Evolutionary conservation across 108 stramenopile genomes (phyloP).

Genomic region (Nitzschia sp.): DNA sequence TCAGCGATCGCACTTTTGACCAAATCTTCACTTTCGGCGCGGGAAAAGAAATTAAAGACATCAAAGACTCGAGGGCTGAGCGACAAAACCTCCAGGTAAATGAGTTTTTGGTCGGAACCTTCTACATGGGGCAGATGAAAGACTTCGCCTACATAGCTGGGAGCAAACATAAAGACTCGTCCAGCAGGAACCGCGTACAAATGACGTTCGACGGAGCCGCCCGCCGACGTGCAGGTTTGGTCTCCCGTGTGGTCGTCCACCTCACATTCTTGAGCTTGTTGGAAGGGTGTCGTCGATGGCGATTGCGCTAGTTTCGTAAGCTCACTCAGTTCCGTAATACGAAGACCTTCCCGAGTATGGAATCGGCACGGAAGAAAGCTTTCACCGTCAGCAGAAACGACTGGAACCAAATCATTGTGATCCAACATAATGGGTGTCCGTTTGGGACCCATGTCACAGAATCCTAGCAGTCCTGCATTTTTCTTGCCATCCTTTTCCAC

Average conservation of each 20-base stretch:
- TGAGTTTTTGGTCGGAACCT: constrained; percentile 40
- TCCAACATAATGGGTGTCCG: constrained; percentile 72
- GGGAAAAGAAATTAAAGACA: constrained; percentile 80
- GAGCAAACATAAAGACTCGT: constrained; percentile 87
- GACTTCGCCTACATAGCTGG: constrained; percentile 77
- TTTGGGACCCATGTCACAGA: constrained; percentile 70
- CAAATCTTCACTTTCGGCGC: constrained; percentile 60
- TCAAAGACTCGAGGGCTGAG: constrained; percentile 81
- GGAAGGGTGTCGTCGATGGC: neutral
- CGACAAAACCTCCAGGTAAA: constrained; percentile 72
- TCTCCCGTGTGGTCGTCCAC: constrained; percentile 13
- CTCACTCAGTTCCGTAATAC: constrained; percentile 50
- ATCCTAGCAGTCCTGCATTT: constrained; percentile 42
- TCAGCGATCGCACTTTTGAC: constrained; percentile 68
- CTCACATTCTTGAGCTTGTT: constrained; percentile 9
- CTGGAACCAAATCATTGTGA: constrained; percentile 56
- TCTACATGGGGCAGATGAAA: constrained; percentile 77
- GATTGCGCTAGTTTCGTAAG: constrained; percentile 34
- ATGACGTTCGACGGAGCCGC: constrained; percentile 36
- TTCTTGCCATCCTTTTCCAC: constrained; percentile 23
- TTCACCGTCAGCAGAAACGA: neutral
- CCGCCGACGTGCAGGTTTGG: constrained; percentile 22
- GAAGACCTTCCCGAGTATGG: constrained; percentile 78
- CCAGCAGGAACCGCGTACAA: constrained; percentile 88
- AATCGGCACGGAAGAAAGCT: constrained; percentile 68